These are phyloP conservation scores for Russula earlei DNA, from an alignment of 768 basidiomycete genomes.

Conservation along the genomic window DNA sequence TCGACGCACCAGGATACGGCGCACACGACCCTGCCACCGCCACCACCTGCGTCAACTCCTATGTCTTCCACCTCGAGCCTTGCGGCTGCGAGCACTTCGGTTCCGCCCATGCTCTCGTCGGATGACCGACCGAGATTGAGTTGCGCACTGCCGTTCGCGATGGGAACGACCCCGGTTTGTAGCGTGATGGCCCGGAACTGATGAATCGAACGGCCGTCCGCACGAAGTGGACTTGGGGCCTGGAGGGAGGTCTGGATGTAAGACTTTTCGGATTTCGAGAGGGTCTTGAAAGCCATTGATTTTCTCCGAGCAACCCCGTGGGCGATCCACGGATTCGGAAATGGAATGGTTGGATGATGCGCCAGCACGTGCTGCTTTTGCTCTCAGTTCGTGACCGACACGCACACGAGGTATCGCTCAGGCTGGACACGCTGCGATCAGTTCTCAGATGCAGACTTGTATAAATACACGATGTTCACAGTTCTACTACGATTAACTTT, in stretches of 20 bases:
- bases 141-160: slow-evolving; percentile 78
- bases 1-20: slow-evolving; percentile 64
- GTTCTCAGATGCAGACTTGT: too few relatives aligned
- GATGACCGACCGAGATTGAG: slow-evolving; percentile 56
- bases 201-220: slow-evolving; percentile 60
- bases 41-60: slow-evolving; percentile 32
- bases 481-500: too few relatives aligned
- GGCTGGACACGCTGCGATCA: too few relatives aligned
- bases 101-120: slow-evolving; percentile 51
- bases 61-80: slow-evolving; percentile 72
- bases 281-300: slow-evolving; percentile 23
- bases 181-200: slow-evolving; percentile 64
- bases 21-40: slow-evolving; percentile 56
- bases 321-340: too few relatives aligned
- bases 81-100: slow-evolving; percentile 68
- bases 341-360: too few relatives aligned
- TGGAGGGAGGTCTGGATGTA: slow-evolving; percentile 63
- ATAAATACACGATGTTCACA: too few relatives aligned
- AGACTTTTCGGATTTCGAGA: slow-evolving; percentile 74
- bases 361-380: too few relatives aligned
- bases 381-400: too few relatives aligned
- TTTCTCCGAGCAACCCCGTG: too few relatives aligned
- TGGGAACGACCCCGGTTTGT: slow-evolving; percentile 68
- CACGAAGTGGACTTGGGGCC: slow-evolving; percentile 51
- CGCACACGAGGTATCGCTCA: too few relatives aligned